Base-by-base conservation (phyloP, 306 rosid genomes). In the Hippophae gyantsensis region DNA sequence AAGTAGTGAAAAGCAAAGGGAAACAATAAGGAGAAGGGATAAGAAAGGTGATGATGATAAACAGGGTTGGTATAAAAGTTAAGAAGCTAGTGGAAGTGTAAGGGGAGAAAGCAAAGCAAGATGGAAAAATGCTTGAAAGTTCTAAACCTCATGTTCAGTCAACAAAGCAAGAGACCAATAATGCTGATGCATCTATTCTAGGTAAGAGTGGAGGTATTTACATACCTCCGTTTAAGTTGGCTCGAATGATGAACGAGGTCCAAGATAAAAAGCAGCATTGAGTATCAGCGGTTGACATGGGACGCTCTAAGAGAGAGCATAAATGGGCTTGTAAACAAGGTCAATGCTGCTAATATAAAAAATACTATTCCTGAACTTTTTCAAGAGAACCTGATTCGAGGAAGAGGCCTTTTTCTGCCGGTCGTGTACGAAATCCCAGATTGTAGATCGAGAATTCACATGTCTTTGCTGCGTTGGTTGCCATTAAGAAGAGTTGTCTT, bases 291-390 rank as follows among this genome's bases (percentile, higher is more conserved):
- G 7, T 66, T 87, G 70, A 87, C 96, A 13, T 90, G 96, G 96
- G 98, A 90, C 71, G 92, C 96, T 45, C 79, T 90, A 13, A 79
- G 98, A 40, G 85, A 90, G 89, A 87, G 95, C 53, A 92, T 92
- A 45, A 92, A 92, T 60, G 93, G 95, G 12, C 82, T 92, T 52
- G 95, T 92, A 13, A 92, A 92, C 80, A 92, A 92, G 79, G 96
- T 85, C 50, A 92, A 85, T 60, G 89, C 93, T 18, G 74, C 93
- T 7, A 92, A 92, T 56, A 75, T 89, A 8, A 89, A 83, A 42
- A 83, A 86, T 62, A 86, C 85, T 6, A 86, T 89, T 66, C 92
- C 92, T 0, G 97, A 86, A 56, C 73, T 89, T n/a, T 79, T 89
- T 67, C 44, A 79, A 0, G 92, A 89, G 76, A 89, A 89, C 65